These are phyloP conservation scores for Penicillium coprophilum DNA, from an alignment of 495 filamentous ascomycete genomes.

Conservation along the genomic window DNA sequence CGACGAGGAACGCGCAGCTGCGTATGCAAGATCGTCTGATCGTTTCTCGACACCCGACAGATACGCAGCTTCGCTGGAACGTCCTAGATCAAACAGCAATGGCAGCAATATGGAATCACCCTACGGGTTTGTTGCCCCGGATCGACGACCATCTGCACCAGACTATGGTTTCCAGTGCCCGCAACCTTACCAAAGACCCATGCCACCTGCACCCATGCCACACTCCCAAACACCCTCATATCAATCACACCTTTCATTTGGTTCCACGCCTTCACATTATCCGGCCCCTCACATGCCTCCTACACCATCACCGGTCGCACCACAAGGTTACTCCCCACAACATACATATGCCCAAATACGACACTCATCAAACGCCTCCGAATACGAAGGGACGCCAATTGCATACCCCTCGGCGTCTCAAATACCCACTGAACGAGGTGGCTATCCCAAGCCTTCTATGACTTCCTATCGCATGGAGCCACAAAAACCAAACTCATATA, in stretches of 20 bases:
- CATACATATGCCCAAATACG: slow-evolving; percentile 43
- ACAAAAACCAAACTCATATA: slow-evolving; percentile 29
- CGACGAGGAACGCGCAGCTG: slow-evolving; percentile 58
- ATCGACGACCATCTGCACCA: slow-evolving; percentile 54
- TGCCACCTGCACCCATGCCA: slow-evolving; percentile 36
- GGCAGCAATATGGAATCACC: slow-evolving; percentile 54
- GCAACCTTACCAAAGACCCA: slow-evolving; percentile 36
- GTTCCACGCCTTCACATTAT: slow-evolving; percentile 43
- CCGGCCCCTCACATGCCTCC: slow-evolving; percentile 47
- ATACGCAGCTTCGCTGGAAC: slow-evolving; percentile 46
- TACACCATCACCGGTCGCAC: slow-evolving; percentile 46
- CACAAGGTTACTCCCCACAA: slow-evolving; percentile 47
- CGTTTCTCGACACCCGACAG: slow-evolving; percentile 54
- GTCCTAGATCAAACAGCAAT: slow-evolving; percentile 75
- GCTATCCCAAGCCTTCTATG: slow-evolving; percentile 30
- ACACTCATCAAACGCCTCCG: slow-evolving; percentile 34
- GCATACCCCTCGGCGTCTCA: slow-evolving; percentile 35
- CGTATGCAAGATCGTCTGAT: slow-evolving; percentile 60
- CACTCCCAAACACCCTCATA: slow-evolving; percentile 32
- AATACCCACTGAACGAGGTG: slow-evolving; percentile 22
- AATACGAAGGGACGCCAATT: slow-evolving; percentile 36
- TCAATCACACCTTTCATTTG: slow-evolving; percentile 46
- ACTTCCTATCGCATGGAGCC: slow-evolving; percentile 37
- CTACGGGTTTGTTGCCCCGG: slow-evolving; percentile 31
- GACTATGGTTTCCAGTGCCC: slow-evolving; percentile 51